A percentile compares a stretch with the other conserved stretches of the same genome.
phyloP scores from a whole-genome alignment of 169 alveolate genomes.

The Neospora caninum region DNA sequence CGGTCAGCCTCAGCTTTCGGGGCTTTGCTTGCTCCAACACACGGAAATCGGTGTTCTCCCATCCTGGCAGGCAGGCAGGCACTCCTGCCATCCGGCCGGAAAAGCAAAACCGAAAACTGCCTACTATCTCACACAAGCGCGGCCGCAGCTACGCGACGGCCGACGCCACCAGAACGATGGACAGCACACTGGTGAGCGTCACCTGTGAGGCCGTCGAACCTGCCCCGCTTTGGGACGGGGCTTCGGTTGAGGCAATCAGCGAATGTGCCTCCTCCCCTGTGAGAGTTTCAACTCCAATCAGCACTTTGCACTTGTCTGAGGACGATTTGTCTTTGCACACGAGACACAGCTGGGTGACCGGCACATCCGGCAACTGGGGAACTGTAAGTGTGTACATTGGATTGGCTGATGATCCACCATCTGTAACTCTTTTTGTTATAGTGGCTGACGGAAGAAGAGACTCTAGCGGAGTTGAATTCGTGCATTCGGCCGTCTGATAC shows the following conservation, averaged over 20 bases:
- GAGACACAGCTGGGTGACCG: not conserved
- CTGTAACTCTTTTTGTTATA: not conserved
- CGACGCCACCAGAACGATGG: not conserved
- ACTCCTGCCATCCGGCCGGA: no score
- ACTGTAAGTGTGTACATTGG: not conserved
- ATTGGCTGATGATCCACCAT: not conserved
- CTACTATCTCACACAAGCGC: no score
- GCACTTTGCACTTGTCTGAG: not conserved
- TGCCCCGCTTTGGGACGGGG: no score
- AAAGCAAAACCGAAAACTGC: no score
- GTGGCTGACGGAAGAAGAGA: not conserved
- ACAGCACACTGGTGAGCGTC: no score
- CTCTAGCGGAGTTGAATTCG: not conserved
- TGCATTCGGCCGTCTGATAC: not conserved
- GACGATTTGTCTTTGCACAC: not conserved
- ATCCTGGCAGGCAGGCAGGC: no score
- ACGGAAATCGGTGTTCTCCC: no score
- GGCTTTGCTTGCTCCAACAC: no score
- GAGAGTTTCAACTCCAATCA: not conserved
- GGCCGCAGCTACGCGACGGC: not conserved
- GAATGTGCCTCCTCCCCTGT: not conserved
- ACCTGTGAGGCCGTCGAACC: no score
- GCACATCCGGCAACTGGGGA: not conserved
- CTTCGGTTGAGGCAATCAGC: no score
- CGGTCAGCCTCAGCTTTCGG: no score